phyloP scores from a whole-genome alignment of 257 asterid genomes.

The Forsythia viridissima region DNA sequence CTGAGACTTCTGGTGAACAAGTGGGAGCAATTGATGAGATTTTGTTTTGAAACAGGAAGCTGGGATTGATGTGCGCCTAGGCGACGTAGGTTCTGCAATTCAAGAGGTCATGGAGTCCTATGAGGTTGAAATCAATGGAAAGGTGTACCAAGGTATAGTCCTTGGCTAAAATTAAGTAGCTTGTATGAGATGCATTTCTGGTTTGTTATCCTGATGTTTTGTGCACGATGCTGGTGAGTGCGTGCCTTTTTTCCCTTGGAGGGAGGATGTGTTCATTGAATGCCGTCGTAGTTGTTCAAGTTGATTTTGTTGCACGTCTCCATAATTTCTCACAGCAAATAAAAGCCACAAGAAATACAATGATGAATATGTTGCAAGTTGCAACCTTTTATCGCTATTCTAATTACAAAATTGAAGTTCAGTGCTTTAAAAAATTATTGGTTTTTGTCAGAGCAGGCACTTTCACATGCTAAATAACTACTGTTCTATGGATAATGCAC shows the following conservation, averaged over 20 bases:
- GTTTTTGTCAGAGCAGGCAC: neutral
- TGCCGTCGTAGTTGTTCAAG: neutral
- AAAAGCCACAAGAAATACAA: neutral
- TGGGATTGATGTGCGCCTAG: slow-evolving; percentile 93
- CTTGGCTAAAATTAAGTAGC: slow-evolving; percentile 13
- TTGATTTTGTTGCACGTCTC: neutral
- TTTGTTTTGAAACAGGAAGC: slow-evolving; percentile 62
- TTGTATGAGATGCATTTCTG: neutral
- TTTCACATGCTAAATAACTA: neutral
- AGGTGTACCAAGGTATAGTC: slow-evolving; percentile 76
- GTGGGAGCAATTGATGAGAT: slow-evolving; percentile 17
- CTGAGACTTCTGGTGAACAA: slow-evolving; percentile 11
- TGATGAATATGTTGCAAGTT: neutral
- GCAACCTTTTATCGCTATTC: neutral
- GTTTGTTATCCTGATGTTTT: neutral
- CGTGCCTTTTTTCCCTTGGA: neutral
- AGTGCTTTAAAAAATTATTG: neutral
- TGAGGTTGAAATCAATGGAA: slow-evolving; percentile 97
- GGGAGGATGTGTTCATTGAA: slow-evolving; percentile 7
- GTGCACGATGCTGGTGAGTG: neutral
- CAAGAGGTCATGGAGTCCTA: slow-evolving; percentile 99
- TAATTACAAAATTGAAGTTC: neutral
- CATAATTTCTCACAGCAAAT: neutral
- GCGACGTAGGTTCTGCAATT: slow-evolving; percentile 96
- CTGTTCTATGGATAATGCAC: neutral